Conservation (phyloP, 805 yeast species). For the Starmerella apis region DNA sequence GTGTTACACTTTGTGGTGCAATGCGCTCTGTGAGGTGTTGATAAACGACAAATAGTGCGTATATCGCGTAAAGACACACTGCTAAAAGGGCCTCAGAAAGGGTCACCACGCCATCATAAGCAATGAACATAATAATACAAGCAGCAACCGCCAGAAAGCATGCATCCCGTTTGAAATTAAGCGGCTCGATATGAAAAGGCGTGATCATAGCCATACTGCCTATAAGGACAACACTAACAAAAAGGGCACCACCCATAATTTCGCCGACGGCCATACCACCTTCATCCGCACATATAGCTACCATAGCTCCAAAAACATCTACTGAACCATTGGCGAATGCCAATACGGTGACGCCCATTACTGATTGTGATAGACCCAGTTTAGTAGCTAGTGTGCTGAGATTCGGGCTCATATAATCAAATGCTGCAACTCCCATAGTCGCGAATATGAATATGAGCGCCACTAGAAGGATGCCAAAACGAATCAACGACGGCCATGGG, state of each 20-base stretch:
- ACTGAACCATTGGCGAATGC: slow-evolving; percentile 93
- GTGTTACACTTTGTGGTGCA: not conserved
- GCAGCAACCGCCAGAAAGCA: slow-evolving; percentile 46
- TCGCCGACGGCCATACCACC: slow-evolving; percentile 79
- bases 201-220: slow-evolving; percentile 64
- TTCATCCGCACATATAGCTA: slow-evolving; percentile 64
- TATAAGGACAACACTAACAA: slow-evolving; percentile 65
- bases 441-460: slow-evolving; percentile 41
- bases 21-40: slow-evolving; percentile 32
- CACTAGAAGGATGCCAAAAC: not conserved
- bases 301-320: slow-evolving; percentile 73
- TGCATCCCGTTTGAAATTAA: slow-evolving; percentile 49
- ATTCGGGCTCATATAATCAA: slow-evolving; percentile 74
- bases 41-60: slow-evolving; percentile 42
- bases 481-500: not conserved
- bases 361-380: slow-evolving; percentile 57
- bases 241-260: slow-evolving; percentile 79
- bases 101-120: slow-evolving; percentile 47
- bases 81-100: slow-evolving; percentile 48
- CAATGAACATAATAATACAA: slow-evolving; percentile 40
- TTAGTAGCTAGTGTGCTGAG: slow-evolving; percentile 52
- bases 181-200: slow-evolving; percentile 47
- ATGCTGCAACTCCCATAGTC: slow-evolving; percentile 66
- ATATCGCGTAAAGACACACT: slow-evolving; percentile 46
- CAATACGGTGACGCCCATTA: slow-evolving; percentile 76